A percentile compares a stretch with the other conserved stretches of the same genome.
Conservation (phyloP, 306 rosid genomes). For the Castanea crenata region DNA sequence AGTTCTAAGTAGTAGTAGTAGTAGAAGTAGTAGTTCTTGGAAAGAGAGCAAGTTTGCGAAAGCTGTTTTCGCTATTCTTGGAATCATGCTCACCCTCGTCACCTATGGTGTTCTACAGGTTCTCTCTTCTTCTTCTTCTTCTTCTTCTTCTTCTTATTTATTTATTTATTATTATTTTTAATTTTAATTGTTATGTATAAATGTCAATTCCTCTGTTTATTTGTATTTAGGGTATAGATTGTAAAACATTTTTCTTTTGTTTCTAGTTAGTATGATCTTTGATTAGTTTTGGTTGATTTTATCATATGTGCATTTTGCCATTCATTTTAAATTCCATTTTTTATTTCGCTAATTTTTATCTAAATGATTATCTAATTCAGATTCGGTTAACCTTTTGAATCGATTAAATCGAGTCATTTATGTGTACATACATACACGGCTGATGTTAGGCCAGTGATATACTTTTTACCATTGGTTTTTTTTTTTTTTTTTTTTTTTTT, state of each 20-base stretch:
- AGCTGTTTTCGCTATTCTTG: conserved; percentile 67
- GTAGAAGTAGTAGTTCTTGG: background rate
- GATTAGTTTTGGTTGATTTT: background rate
- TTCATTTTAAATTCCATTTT: background rate
- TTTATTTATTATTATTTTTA: no score
- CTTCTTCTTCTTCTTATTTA: no score
- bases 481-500: no score
- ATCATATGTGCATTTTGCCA: background rate
- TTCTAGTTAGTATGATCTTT: background rate
- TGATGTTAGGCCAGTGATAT: background rate
- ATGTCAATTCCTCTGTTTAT: no score
- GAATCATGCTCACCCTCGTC: conserved; percentile 92
- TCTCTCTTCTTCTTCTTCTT: background rate
- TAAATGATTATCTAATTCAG: conserved; percentile 3
- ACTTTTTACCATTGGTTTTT: no score
- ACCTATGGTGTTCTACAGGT: conserved; percentile 97
- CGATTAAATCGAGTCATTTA: background rate
- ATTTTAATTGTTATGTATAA: background rate
- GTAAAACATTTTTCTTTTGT: background rate
- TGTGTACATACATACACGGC: background rate
- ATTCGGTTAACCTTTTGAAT: background rate
- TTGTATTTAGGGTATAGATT: background rate
- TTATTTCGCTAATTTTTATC: background rate
- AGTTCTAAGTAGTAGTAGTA: no score
- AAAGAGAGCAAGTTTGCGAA: conserved; percentile 54